Conservation (phyloP, 1,139 yeast genomes). For the Zygosaccharomyces pseudobailii region DNA sequence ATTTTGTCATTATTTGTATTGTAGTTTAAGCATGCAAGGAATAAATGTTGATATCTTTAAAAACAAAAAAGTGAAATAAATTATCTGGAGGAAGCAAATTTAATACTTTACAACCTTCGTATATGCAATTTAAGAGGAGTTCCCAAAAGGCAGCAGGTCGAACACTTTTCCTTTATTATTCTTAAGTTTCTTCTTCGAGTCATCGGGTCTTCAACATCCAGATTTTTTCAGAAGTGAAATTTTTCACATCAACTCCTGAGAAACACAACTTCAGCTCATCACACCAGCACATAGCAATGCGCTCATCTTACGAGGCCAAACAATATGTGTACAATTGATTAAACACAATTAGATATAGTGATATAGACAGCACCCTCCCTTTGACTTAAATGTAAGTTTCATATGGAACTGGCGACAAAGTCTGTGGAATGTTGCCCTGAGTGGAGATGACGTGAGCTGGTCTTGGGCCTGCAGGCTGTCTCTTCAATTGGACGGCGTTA, state of each 20-base stretch:
- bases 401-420: slow-evolving; percentile 98
- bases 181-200: not conserved
- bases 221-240: slow-evolving; percentile 6
- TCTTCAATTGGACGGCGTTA: slow-evolving; percentile 85
- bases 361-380: slow-evolving; percentile 19
- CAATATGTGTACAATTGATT: slow-evolving; percentile 23
- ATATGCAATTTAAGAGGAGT: no score
- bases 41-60: not conserved
- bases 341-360: slow-evolving; percentile 22
- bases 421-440: slow-evolving; percentile 82
- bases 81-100: no score
- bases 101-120: no score
- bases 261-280: not conserved
- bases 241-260: not conserved
- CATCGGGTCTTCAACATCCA: not conserved
- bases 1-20: slow-evolving; percentile 23
- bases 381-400: slow-evolving; percentile 90
- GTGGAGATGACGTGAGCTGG: slow-evolving; percentile 77
- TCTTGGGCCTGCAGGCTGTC: slow-evolving; percentile 99
- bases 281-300: not conserved
- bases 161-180: no score
- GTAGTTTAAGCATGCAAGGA: not conserved
- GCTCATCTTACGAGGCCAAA: slow-evolving; percentile 3
- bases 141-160: no score
- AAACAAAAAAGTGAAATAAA: not conserved